Percentiles rank a stretch among this genome's conserved stretches.
Evolutionary conservation across 305 asterid genomes (phyloP).

Genomic region (Fraxinus dipetala): DNA sequence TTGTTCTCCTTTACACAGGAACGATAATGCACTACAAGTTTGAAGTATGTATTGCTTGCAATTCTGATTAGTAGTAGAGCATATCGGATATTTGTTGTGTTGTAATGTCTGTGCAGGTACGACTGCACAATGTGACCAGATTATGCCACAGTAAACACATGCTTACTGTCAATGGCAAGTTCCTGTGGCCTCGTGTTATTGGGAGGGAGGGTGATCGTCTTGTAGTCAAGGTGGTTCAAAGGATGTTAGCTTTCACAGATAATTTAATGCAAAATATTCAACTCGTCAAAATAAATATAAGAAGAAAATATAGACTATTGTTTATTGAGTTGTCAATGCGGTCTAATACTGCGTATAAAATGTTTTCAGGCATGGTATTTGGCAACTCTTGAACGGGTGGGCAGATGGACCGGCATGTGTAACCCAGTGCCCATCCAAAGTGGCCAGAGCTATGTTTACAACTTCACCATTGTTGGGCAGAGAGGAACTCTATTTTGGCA

Average conservation of each 20-base stretch:
- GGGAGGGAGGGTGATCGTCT: no score
- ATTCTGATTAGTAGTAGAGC: background rate
- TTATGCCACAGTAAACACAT: constrained; percentile 50
- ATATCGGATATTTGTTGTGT: background rate
- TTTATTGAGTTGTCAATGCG: background rate
- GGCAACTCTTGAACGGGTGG: constrained; percentile 45
- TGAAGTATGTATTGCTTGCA: constrained; percentile 24
- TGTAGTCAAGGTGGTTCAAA: constrained; percentile 16
- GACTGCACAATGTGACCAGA: constrained; percentile 47
- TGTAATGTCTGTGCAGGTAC: constrained; percentile 32
- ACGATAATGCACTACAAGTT: constrained; percentile 36
- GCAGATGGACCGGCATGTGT: constrained; percentile 45
- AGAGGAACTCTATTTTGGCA: constrained; percentile 49
- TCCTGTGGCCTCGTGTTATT: constrained; percentile 41
- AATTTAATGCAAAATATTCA: background rate
- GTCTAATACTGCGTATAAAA: background rate
- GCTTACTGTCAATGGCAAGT: constrained; percentile 53
- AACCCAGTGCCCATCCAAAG: constrained; percentile 49
- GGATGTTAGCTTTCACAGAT: constrained; percentile 57
- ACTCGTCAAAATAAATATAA: background rate
- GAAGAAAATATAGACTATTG: background rate
- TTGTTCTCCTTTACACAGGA: constrained; percentile 2
- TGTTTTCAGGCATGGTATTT: constrained; percentile 42
- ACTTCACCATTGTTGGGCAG: constrained; percentile 42
- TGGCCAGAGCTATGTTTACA: constrained; percentile 42